Conservation (phyloP, 2,329 filamentous ascomycete genomes). For the Aspergillus udagawae region DNA sequence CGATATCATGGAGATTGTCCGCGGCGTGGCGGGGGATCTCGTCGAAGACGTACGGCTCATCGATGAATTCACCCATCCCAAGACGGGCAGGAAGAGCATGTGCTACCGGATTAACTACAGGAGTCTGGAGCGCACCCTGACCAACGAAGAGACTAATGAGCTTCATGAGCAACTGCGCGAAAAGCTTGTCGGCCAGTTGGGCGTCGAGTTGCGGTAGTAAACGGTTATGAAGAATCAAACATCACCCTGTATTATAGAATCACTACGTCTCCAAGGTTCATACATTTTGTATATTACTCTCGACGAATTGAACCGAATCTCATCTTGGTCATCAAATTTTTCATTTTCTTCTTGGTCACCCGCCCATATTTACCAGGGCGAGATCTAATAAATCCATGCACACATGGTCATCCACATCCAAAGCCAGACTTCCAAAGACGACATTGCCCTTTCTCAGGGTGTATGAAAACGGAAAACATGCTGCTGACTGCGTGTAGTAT, state of each 20-base stretch:
- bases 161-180: slow-evolving; percentile 66
- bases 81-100: slow-evolving; percentile 75
- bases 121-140: slow-evolving; percentile 85
- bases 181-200: slow-evolving; percentile 65
- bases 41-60: slow-evolving; percentile 83
- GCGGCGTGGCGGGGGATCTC: slow-evolving; percentile 73
- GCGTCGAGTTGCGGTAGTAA: slow-evolving; percentile 69
- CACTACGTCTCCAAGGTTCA: neutral
- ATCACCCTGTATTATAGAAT: neutral
- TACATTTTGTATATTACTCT: slow-evolving; percentile 4
- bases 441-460: slow-evolving; percentile 6
- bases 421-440: slow-evolving; percentile 6
- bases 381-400: neutral
- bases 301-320: neutral
- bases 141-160: slow-evolving; percentile 72
- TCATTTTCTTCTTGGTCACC: slow-evolving; percentile 12
- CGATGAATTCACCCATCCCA: slow-evolving; percentile 86
- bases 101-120: slow-evolving; percentile 94
- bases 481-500: slow-evolving; percentile 25
- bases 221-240: neutral
- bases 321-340: neutral
- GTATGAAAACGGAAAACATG: slow-evolving; percentile 10
- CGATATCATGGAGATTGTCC: slow-evolving; percentile 93
- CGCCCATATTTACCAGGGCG: neutral
- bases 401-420: slow-evolving; percentile 9